Percentiles rank a stretch among this genome's conserved stretches.
These are phyloP conservation scores for Zymoseptoria tritici DNA, from an alignment of 2,329 filamentous ascomycete species.

Conservation along the genomic window DNA sequence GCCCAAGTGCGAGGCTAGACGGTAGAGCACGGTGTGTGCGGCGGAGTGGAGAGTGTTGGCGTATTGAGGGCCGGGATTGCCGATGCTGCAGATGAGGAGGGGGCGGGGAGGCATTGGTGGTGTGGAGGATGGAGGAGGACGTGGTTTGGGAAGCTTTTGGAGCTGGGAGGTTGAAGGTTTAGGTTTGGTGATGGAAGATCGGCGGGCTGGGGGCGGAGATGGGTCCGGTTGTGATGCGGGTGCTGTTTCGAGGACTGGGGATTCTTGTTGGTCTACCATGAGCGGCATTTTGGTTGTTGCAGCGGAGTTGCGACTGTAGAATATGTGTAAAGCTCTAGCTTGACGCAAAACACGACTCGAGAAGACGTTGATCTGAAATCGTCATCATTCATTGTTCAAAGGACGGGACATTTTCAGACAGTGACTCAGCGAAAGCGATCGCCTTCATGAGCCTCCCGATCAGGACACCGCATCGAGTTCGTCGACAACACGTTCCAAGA, in stretches of 20 bases:
- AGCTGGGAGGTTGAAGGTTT: background rate
- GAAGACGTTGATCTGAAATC: background rate
- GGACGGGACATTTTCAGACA: background rate
- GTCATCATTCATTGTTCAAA: background rate
- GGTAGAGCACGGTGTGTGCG: conserved; percentile 68
- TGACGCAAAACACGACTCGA: background rate
- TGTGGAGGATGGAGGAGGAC: conserved; percentile 1
- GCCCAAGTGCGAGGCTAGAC: conserved; percentile 47
- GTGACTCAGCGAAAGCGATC: background rate
- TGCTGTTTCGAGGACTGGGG: background rate
- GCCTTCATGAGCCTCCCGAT: background rate
- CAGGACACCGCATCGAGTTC: background rate
- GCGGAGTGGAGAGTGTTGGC: conserved; percentile 76
- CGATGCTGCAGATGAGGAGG: conserved; percentile 77
- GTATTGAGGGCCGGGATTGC: conserved; percentile 67
- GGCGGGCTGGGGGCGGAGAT: background rate
- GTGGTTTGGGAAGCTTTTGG: background rate
- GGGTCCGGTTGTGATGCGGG: background rate
- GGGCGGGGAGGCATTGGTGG: conserved; percentile 24
- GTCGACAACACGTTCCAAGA: too few species aligned
- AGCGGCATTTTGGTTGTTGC: background rate
- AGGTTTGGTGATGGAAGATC: conserved; percentile 8
- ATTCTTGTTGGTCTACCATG: background rate
- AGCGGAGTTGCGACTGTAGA: too few species aligned
- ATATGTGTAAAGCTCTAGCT: background rate